Evolutionary conservation across 1,139 yeast genomes (phyloP), one percentile per base, ranked within the genome.

Genomic region (Arxiozyma bovina): DNA sequence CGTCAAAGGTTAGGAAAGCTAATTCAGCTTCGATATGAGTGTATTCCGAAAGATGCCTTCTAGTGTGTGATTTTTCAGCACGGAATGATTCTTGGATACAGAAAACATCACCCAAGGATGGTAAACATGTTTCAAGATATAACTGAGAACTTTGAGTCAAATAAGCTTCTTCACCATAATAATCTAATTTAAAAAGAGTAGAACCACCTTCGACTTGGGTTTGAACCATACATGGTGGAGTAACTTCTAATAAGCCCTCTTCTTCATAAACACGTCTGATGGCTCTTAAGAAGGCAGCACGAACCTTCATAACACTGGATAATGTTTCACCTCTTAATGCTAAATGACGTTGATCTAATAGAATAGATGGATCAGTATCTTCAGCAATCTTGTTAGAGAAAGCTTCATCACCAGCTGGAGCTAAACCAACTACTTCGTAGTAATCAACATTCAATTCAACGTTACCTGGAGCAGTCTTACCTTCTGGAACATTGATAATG

Each of bases 141-240:
- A 94, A 80, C 77, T 94, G 99, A 30, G 99, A 93, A 17, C 96
- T 87, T 75, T 94, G 99, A 23, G 99, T 94, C 68, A 94, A 79
- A 74, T 77, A 94, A 18, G 99, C 99, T 71, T 91, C 94, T 76
- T 93, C 96, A 52, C 97, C 98, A 70, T 94, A 94, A 77, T 94
- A 94, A 71, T 88, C 87, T 77, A 94, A 77, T 66, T 85, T 83
- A 77, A 94, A 94, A 69, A 94, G 79, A 20, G 99, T 94, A 41
- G 97, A 87, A 54, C 99, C 99, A 71, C 99, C 99, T 77, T 94
- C 99, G 57, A 94, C 99, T 77, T 93, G 98, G 48, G 97, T 91
- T 76, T 94, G 99, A 56, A 94, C 99, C 98, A 94, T 91, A 75
- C 98, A 91, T 67, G 99, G 99, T 51, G 99, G 98, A 43, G 98